phyloP scores from a whole-genome alignment of 148 eudicot species.

The Oxyria digyna region DNA sequence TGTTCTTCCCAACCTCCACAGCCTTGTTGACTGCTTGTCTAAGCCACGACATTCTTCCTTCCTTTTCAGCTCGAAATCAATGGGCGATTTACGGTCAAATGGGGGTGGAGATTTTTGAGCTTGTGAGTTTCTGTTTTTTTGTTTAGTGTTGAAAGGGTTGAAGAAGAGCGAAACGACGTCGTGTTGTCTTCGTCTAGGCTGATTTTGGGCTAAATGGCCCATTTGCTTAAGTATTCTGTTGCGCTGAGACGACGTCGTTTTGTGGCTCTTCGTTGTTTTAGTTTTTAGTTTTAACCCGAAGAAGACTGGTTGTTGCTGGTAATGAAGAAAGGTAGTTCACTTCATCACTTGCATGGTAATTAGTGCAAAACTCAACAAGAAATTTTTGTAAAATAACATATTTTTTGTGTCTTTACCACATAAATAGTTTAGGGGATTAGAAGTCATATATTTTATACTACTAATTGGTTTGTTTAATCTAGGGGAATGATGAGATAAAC shows the following conservation, averaged over 20 bases:
- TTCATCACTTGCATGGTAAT: no score
- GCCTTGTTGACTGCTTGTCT: conserved; percentile 75
- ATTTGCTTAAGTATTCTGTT: background rate
- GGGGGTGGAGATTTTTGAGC: background rate
- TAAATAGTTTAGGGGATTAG: no score
- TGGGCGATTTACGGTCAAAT: background rate
- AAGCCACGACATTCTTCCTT: conserved; percentile 66
- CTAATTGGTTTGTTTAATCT: no score
- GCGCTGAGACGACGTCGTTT: background rate
- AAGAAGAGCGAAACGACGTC: background rate
- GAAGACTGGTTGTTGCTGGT: no score
- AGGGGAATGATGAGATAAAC: no score
- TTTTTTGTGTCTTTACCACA: no score
- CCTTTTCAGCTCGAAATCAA: background rate
- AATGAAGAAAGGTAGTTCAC: no score
- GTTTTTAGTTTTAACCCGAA: no score
- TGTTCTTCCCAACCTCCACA: conserved; percentile 86
- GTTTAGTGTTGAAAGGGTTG: background rate
- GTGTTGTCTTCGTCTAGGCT: background rate
- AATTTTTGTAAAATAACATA: no score
- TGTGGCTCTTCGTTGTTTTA: no score
- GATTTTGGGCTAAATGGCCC: background rate
- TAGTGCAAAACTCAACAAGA: no score
- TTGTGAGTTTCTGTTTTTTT: background rate
- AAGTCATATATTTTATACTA: no score